Conservation (phyloP, 805 yeast genomes). For the Pichia gijzeniarum region DNA sequence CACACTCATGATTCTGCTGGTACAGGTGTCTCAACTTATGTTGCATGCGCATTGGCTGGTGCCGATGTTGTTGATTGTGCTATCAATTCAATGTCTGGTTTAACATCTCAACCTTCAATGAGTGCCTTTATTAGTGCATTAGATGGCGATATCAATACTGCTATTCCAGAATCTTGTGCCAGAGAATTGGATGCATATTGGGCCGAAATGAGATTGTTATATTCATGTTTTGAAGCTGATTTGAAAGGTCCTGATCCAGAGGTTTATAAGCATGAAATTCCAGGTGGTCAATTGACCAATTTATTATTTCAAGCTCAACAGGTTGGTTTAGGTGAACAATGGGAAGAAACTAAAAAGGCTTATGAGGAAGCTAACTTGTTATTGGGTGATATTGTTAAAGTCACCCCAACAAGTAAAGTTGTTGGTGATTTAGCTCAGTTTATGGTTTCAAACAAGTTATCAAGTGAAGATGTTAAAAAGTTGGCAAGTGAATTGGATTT, state of each 20-base stretch:
- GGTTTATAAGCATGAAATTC: slow-evolving; percentile 96
- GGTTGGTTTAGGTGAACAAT: slow-evolving; percentile 93
- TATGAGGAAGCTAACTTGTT: slow-evolving; percentile 86
- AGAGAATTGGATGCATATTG: slow-evolving; percentile 90
- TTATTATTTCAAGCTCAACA: slow-evolving; percentile 98
- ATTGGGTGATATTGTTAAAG: slow-evolving; percentile 95
- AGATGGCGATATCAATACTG: slow-evolving; percentile 78
- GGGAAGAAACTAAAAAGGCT: slow-evolving; percentile 94
- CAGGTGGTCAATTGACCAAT: slow-evolving; percentile 99
- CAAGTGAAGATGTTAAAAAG: slow-evolving; percentile 76
- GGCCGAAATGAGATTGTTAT: slow-evolving; percentile 97
- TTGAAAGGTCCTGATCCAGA: slow-evolving; percentile 99
- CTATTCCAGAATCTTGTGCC: slow-evolving; percentile 57
- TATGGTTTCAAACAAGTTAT: slow-evolving; percentile 92
- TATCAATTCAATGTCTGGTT: slow-evolving; percentile 93
- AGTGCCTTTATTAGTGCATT: slow-evolving; percentile 88
- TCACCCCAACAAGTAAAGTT: slow-evolving; percentile 98
- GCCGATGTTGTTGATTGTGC: slow-evolving; percentile 99
- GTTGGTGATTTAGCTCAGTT: slow-evolving; percentile 99
- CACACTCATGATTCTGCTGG: slow-evolving; percentile 99
- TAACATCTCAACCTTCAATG: slow-evolving; percentile 97
- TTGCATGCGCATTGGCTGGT: slow-evolving; percentile 90
- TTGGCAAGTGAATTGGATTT: slow-evolving; percentile 89
- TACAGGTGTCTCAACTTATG: slow-evolving; percentile 97
- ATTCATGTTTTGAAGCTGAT: slow-evolving; percentile 97